Base-by-base conservation (phyloP, 192 early-diverging fungal genomes). In the Gonapodya sp. region DNA sequence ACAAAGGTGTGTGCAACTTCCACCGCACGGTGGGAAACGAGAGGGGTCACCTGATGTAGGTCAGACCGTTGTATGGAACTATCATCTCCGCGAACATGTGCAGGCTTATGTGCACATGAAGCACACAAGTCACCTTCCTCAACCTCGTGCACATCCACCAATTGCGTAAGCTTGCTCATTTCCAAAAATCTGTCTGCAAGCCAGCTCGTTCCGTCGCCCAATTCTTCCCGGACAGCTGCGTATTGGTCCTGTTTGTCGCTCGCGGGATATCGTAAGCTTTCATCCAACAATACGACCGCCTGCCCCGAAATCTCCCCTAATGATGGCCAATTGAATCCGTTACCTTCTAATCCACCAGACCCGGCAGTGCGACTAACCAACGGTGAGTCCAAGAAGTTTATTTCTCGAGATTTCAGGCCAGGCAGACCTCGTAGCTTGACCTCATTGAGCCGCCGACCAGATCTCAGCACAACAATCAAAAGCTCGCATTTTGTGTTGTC, bases 1-100 rank as follows among this genome's bases (percentile, higher is more conserved):
- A 94, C 91, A 82, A 97, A 97, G 31, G 95, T 95, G 79, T 96
- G 95, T 0, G 91, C 95, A 0, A 96, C 92, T 80, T 96, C 95
- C 72, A 96, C 96, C 0, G 93, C 92, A 24, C 46, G 46, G 46
- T 64, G 46, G 46, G 46, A 64, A 24, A 64, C 8, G 46, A 64
- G 46, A 64, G 46, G 46, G 8, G 46, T 16, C 8, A 24, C 8
- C 46, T 8, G 24, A 24, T 64, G 46, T n/a, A n/a, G n/a, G n/a
- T n/a, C n/a, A n/a, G n/a, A n/a, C n/a, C n/a, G n/a, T n/a, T n/a
- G n/a, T n/a, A n/a, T n/a, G n/a, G n/a, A n/a, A n/a, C n/a, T n/a
- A 24, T 64, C 46, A 24, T 8, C 24, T 64, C 24, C 8, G 46
- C 24, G 46, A 24, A 64, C 24, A 24, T 64, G 46, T 8, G 46